Base-by-base conservation (phyloP, 1,284 basidiomycete species). In the Wolfiporia cocos region DNA sequence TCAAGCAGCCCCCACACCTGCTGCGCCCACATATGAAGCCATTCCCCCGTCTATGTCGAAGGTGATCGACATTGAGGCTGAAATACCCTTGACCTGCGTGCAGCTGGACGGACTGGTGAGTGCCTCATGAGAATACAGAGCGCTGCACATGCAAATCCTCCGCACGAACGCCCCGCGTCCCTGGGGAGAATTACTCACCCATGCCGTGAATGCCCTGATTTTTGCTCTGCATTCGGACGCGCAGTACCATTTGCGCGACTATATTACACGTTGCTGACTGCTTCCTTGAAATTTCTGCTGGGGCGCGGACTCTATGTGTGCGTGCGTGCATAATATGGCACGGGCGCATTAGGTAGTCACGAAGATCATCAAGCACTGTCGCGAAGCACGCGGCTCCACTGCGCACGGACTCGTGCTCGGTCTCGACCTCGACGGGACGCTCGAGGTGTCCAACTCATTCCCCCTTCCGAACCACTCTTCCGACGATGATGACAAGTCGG, bases 391-490 rank as follows among this genome's bases (percentile, higher is more conserved):
- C 32, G 71, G 76, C 28, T 64, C 79, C 26, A 78, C 80, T 52
- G 85, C 86, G 15, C 79, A 91, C 56, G 93, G 93, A 45, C 74
- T 95, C 43, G 69, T 97, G 32, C 75, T 96, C 47, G 93, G 93
- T 34, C 77, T 99, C 48, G 94, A 97, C 66, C 72, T 97, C 24
- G 87, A 96, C 63, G 92, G 92, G 10, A 78, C 80, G 32, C 76
- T 98, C 49, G 92, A 96, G 68, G 79, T 98, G 36, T 90, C 90
- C 51, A 96, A 98, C 70, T 86, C 82, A 38, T 97, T 97, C 65
- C 80, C 92, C 21, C 71, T 98, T 56, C 93, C 90, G 37, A 72
- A 75, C 51, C 75, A 78, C 58, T 62, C 65, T 24, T 72, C 69
- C 42, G 86, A 88, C 41, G 86, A 89, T 20, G 87, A 88, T 41